A percentile compares a stretch with the other conserved stretches of the same genome.
phyloP scores from a whole-genome alignment of 441 rosid species.

The Jatropha podagrica region DNA sequence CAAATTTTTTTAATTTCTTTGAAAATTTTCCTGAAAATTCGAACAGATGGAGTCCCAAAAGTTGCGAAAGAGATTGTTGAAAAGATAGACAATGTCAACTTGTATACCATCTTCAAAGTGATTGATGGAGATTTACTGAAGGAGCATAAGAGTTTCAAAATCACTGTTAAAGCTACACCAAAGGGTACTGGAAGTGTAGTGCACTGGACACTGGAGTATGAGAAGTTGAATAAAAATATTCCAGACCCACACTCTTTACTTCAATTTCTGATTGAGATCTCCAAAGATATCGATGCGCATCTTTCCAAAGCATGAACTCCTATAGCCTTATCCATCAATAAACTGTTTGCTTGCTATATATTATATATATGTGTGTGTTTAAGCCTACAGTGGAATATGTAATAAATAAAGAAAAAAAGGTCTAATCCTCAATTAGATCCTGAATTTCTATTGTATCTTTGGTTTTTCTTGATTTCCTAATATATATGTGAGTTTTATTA shows the following conservation, averaged over 20 bases:
- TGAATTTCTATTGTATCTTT: no score
- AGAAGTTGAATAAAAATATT: slow-evolving; percentile 9
- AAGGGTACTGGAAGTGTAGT: slow-evolving; percentile 14
- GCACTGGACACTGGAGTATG: slow-evolving; percentile 19
- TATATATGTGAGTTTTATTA: no score
- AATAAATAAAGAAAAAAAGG: no score
- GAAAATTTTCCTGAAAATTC: not conserved
- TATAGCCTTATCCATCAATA: no score
- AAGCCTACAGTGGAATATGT: no score
- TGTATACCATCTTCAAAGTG: slow-evolving; percentile 16
- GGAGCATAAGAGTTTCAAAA: slow-evolving; percentile 10
- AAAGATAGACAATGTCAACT: slow-evolving; percentile 22
- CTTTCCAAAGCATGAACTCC: not conserved
- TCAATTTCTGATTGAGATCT: not conserved
- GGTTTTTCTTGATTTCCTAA: no score
- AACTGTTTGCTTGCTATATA: no score
- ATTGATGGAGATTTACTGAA: slow-evolving; percentile 26
- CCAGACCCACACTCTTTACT: slow-evolving; percentile 15
- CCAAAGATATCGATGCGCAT: slow-evolving; percentile 9
- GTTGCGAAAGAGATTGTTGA: slow-evolving; percentile 21
- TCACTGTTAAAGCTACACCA: slow-evolving; percentile 15
- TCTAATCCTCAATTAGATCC: no score
- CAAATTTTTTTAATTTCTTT: not conserved
- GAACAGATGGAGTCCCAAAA: slow-evolving; percentile 3
- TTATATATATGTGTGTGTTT: no score